Percentiles rank a stretch among this genome's conserved stretches.
Evolutionary conservation across 805 yeast species (phyloP).

Genomic region (Brettanomyces naardenensis): DNA sequence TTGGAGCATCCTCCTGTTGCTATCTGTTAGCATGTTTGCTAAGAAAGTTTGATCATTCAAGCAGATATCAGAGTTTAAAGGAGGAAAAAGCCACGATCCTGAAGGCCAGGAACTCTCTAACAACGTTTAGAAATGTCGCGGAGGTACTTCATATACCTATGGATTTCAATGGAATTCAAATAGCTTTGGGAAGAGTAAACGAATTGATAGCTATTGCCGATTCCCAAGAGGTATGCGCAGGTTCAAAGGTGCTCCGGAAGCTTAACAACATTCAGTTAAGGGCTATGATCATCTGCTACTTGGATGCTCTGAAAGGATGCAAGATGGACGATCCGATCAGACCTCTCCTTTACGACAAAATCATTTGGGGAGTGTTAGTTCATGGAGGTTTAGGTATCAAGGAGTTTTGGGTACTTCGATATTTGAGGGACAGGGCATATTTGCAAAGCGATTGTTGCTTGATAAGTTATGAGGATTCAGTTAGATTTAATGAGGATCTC

Average conservation of each 20-base stretch:
- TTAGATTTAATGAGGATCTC: background rate
- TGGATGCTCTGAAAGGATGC: constrained; percentile 4
- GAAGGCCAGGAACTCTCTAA: background rate
- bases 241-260: background rate
- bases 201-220: constrained; percentile 1
- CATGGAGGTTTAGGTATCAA: constrained; percentile 12
- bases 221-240: background rate
- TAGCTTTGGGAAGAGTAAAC: constrained; percentile 1
- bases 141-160: background rate
- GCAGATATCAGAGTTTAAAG: background rate
- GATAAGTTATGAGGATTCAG: constrained; percentile 10
- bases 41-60: background rate
- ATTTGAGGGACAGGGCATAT: constrained; percentile 6
- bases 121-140: background rate
- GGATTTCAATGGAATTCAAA: background rate
- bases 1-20: background rate
- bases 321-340: constrained; percentile 10
- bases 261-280: constrained; percentile 3
- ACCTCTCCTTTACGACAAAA: constrained; percentile 5
- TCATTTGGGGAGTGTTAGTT: constrained; percentile 9
- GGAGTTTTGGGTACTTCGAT: constrained; percentile 8
- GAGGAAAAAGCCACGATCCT: background rate
- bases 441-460: constrained; percentile 6
- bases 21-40: background rate
- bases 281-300: constrained; percentile 5